Evolutionary conservation across 768 basidiomycete species (phyloP), one percentile per base, ranked within the genome.

Genomic region (Lactarius tabidus): DNA sequence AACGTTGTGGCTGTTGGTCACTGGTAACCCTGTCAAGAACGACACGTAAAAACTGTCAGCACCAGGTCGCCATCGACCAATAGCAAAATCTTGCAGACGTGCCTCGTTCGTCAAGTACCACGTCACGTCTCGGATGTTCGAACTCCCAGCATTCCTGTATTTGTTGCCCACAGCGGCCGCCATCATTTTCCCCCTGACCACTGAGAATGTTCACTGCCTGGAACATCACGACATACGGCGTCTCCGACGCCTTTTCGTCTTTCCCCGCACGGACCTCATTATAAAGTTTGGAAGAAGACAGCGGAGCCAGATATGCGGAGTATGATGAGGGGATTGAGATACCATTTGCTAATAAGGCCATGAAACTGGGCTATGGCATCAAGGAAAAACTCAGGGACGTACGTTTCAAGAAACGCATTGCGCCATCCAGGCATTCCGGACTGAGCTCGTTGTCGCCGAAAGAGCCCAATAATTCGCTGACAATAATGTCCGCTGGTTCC

Each of bases 371-470:
- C n/a, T 15, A 23, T 20, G 20, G 56, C 23, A 56, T 60, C 35
- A 5, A 31, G 28, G 28, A 7, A 26, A 31, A 38, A 51, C n/a
- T 10, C 57, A 35, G 39, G 45, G 28, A 52, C 60, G 2, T 29
- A 79, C 87, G 82, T 81, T 97, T 96, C 73, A 99, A 79, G 73
- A 94, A 95, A 56, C 96, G 81, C 85, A 90, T 86, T 10, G 93
- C 95, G 15, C 97, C 97, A 74, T 99, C 97, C 39, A 99, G 79
- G 76, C 97, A 99, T 75, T 99, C 97, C 0, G 97, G 97, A 73
- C 94, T 95, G 56, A 98, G 84, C 75, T 99, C 97, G 66, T 99
- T 99, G 76, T 99, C 97, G 1, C 96, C 97, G 78, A 99, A 98
- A 5, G 93, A 95, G 4, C 97, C 97, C 71, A 99, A 77, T 26